Conservation (phyloP, 2,329 filamentous ascomycete species). For the Aspergillus alliaceus region DNA sequence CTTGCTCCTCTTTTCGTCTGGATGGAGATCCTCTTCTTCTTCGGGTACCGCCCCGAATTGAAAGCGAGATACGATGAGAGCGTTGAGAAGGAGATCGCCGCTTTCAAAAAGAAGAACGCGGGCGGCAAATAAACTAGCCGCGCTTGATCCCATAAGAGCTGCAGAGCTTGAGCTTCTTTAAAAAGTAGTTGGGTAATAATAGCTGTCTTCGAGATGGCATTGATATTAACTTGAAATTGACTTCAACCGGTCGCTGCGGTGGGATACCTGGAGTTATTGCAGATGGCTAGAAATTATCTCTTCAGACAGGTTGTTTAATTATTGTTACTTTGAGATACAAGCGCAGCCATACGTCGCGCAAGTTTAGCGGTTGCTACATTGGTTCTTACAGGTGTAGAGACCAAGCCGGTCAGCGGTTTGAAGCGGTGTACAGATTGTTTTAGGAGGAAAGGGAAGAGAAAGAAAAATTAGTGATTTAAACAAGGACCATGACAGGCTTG, state of each 20-base stretch:
- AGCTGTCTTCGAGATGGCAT: neutral
- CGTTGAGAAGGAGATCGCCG: constrained; percentile 74
- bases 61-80: constrained; percentile 76
- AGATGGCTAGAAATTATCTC: neutral
- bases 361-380: neutral
- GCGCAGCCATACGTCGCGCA: neutral
- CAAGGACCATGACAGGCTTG: neutral
- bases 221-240: neutral
- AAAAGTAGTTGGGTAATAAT: neutral
- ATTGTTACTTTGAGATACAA: neutral
- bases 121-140: constrained; percentile 19
- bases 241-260: neutral
- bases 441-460: neutral
- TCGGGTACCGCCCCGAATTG: constrained; percentile 87
- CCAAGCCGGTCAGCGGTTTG: neutral
- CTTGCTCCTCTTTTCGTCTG: constrained; percentile 95
- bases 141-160: neutral
- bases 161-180: neutral
- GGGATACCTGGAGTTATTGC: neutral
- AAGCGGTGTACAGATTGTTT: neutral
- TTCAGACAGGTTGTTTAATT: neutral
- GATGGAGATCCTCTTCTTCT: constrained; percentile 86
- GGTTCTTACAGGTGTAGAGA: neutral
- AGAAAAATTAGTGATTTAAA: neutral
- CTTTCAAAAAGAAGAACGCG: constrained; percentile 56